Conservation (phyloP, 148 eudicot species). For the Amaranthus palmeri region DNA sequence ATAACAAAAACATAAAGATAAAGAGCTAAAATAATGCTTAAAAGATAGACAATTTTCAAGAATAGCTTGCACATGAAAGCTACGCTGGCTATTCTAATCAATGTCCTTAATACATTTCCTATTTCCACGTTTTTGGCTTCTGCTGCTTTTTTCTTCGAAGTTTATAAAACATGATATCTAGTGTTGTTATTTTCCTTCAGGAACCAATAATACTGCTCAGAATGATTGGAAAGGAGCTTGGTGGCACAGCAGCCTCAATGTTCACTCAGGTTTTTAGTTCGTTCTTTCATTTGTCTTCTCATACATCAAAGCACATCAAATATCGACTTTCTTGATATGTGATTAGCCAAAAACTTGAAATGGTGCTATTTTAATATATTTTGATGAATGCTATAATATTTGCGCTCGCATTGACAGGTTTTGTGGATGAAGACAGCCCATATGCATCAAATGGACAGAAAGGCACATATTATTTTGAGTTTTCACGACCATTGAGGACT, state of each 20-base stretch:
- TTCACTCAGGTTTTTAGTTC: conserved; percentile 50
- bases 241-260: conserved; percentile 89
- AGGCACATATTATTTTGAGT: conserved; percentile 86
- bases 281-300: conserved; percentile 1
- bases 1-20: no score
- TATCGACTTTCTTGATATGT: background rate
- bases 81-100: no score
- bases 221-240: conserved; percentile 95
- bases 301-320: background rate
- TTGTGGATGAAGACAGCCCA: conserved; percentile 71
- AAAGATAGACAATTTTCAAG: no score
- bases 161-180: background rate
- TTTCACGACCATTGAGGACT: conserved; percentile 81
- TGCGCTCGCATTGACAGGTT: conserved; percentile 43
- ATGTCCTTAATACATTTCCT: background rate
- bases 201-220: conserved; percentile 60
- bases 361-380: background rate
- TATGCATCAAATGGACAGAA: conserved; percentile 55
- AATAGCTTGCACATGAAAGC: no score
- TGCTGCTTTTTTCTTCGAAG: background rate
- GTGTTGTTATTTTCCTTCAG: conserved; percentile 29
- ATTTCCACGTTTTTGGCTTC: background rate
- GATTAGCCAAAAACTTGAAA: background rate
- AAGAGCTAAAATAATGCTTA: no score
- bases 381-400: background rate